Base-by-base conservation (phyloP, 2,329 filamentous ascomycete species). In the Colletotrichum lindemuthianum region DNA sequence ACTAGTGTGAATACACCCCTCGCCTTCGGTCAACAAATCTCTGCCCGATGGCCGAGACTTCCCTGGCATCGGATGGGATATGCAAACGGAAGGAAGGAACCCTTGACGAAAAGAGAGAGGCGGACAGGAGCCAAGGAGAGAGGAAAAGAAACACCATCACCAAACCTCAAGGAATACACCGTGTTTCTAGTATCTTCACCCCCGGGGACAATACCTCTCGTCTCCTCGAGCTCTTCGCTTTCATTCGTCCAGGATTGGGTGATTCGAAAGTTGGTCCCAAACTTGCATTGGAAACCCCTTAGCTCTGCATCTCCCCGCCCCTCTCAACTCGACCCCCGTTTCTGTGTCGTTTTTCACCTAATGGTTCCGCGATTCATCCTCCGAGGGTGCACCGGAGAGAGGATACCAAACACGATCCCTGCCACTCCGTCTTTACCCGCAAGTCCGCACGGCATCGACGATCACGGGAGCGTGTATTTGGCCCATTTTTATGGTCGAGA, bases 21-120 rank as follows among this genome's bases (percentile, higher is more conserved):
- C 59, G 43, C 47, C 11, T 24, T 63, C 58, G 63, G 63, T 65
- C 47, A 65, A 63, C 51, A 48, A 57, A 24, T 47, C 32, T 9
- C 13, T 12, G 48, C 9, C 45, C 48, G 58, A 40, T 65, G 37
- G 50, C 58, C 63, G 63, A 65, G 47, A 54, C 12, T 50, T 33
- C 34, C 34, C 9, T 53, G 34, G 4, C 40, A 24, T 16, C 8
- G 24, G 24, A 24, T 24, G 24, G 5, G 4, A 24, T 24, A 24
- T 24, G 24, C 24, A 24, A 50, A 37, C 24, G 37, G 45, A 57
- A 56, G 47, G 59, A 63, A 48, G 12, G 39, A 33, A 32, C 37
- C 32, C 37, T 43, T 47, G 37, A 11, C 45, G 15, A 13, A 13
- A 39, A 56, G 36, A 48, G 37, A 34, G 37, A 47, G 36, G 52